Base-by-base conservation (phyloP, 257 asterid genomes). In the Schizonepeta tenuifolia region DNA sequence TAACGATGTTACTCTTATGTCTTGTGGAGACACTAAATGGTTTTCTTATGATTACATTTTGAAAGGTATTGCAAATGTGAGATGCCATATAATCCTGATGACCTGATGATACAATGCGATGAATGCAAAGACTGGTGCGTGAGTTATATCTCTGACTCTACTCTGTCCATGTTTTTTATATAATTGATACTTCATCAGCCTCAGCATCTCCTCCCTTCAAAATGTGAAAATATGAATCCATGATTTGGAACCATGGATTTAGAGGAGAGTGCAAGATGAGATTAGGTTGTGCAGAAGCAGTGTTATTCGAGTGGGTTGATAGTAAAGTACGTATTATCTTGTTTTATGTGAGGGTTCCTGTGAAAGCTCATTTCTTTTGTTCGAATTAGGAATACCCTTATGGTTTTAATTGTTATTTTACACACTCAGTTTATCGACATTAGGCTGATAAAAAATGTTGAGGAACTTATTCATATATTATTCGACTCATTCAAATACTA, bases 51-150 rank as follows among this genome's bases (percentile, higher is more conserved):
- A 59, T 50, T 73, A 55, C 22, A 5, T 35, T 17, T 74, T 64
- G 24, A 66, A 66, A 90, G 97, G 87, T 90, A 88, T 70, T 90
- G 97, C 89, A 85, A 84, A 71, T 90, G 96, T 31, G 95, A 88
- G 86, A 77, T 84, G 88, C 95, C 96, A 0, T 90, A 88, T 56
- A 90, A 88, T 65, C 96, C 95, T 15, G 96, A 90, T 82, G 85
- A 86, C 65, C 69, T 88, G 59, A 86, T 90, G 95, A 85, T 88
- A 44, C 91, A 88, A 70, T 88, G 96, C 7, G 96, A 88, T 43
- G 82, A 76, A 11, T 90, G 96, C 83, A 80, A 81, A 62, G 90
- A 88, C 78, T 90, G 96, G 96, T 90, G 86, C 43, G 77, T 28
- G 74, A 38, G 41, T 13, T 67, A 75, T 72, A 75, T 72, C 73